Percentiles rank a stretch among this genome's conserved stretches.
phyloP scores from a whole-genome alignment of 768 basidiomycete genomes.

The Leucocoprinus leucothites region DNA sequence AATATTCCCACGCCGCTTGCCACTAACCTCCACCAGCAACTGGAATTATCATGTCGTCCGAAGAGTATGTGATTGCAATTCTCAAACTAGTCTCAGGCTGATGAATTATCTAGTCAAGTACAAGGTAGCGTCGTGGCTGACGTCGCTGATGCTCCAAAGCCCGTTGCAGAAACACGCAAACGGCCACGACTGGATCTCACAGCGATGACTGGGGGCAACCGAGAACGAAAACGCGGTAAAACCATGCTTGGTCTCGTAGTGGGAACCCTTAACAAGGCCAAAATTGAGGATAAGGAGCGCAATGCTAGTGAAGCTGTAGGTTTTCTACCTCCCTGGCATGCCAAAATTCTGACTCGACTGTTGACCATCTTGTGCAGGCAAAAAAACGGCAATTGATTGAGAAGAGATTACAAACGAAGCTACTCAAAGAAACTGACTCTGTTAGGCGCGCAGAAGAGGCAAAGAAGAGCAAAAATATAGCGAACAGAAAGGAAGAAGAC shows the following conservation, averaged over 20 bases:
- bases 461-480: slow-evolving; percentile 75
- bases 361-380: slow-evolving; percentile 42
- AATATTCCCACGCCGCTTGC: slow-evolving; percentile 32
- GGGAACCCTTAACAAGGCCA: slow-evolving; percentile 84
- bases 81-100: neutral
- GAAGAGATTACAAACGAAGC: slow-evolving; percentile 80
- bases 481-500: slow-evolving; percentile 81
- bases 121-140: slow-evolving; percentile 19
- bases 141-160: slow-evolving; percentile 28
- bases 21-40: slow-evolving; percentile 17
- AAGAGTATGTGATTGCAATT: slow-evolving; percentile 40
- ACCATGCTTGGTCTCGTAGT: slow-evolving; percentile 83
- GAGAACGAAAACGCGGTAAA: slow-evolving; percentile 82
- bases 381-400: slow-evolving; percentile 83
- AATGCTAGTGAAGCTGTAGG: slow-evolving; percentile 81
- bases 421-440: slow-evolving; percentile 82
- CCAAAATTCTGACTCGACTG: neutral
- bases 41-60: slow-evolving; percentile 39
- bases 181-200: slow-evolving; percentile 72
- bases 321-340: slow-evolving; percentile 18
- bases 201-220: slow-evolving; percentile 34
- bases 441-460: slow-evolving; percentile 84
- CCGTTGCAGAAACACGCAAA: slow-evolving; percentile 54
- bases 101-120: slow-evolving; percentile 26
- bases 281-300: slow-evolving; percentile 81